Base-by-base conservation (phyloP, 345 rosid genomes). In the Boechera divaricarpa region DNA sequence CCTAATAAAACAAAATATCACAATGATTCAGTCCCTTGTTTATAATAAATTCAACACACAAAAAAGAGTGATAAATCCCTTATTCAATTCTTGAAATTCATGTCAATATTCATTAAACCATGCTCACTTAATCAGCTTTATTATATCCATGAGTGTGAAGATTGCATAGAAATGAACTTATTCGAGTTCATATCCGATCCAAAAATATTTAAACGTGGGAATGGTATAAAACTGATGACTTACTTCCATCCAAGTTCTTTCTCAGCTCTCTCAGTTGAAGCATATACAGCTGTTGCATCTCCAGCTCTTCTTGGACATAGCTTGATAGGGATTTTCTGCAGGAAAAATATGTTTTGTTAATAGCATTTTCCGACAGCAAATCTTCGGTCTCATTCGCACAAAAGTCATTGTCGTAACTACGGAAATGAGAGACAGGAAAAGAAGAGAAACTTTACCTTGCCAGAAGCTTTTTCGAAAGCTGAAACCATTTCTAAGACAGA, bases 191-290 rank as follows among this genome's bases (percentile, higher is more conserved):
- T 2, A 1, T 44, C 16, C 3, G 5, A 47, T 47, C 7, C 4
- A 15, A 12, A 29, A 8, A 2, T 7, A 44, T 15, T 44, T 45
- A n/a, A 57, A 65, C 10, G 49, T 4, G 13, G 28, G 52, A 41
- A 69, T 18, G 39, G 63, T 61, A 42, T 12, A 29, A 63, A 41
- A 63, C 26, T 5, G 7, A 36, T 32, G 11, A 79, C 94, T 52
- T 88, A 92, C 98, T 88, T 89, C 98, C 99, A 95, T 42, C 91
- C 90, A 6, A 95, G 99, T 82, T 95, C 91, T 77, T 75, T 89
- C 66, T 84, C 81, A 73, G 98, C 99, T 81, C 75, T 89, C 59
- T 85, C 87, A 6, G 90, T 88, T 12, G 93, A 85, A 56, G 98
- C 97, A 65, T 87, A 92, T 16, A 95, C 98, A 42, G 85, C 90